These are phyloP conservation scores for Somion occarium DNA, from an alignment of 1,284 basidiomycete species.

Conservation along the genomic window DNA sequence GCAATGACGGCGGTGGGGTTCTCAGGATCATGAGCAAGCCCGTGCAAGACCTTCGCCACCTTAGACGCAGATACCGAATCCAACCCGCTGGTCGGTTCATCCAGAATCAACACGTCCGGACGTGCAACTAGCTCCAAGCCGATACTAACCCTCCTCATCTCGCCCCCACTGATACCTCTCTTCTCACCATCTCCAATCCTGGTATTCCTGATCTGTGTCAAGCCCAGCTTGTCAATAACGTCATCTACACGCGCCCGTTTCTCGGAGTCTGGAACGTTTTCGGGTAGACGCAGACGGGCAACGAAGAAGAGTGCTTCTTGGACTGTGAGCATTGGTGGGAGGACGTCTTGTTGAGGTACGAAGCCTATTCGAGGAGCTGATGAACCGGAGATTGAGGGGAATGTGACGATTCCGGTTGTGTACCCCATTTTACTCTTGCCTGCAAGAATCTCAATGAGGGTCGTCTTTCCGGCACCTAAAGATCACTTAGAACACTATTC, in stretches of 20 bases:
- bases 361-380: slow-evolving; percentile 62
- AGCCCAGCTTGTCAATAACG: slow-evolving; percentile 73
- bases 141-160: slow-evolving; percentile 81
- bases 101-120: slow-evolving; percentile 78
- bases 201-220: slow-evolving; percentile 64
- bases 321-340: slow-evolving; percentile 78
- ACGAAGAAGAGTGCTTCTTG: slow-evolving; percentile 82
- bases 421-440: slow-evolving; percentile 70
- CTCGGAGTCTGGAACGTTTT: slow-evolving; percentile 61
- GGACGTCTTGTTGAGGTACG: slow-evolving; percentile 82
- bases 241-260: slow-evolving; percentile 67
- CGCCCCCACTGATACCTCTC: slow-evolving; percentile 82
- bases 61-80: slow-evolving; percentile 85
- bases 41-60: slow-evolving; percentile 70
- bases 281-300: slow-evolving; percentile 78
- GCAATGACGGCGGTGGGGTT: slow-evolving; percentile 79
- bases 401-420: slow-evolving; percentile 61
- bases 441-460: slow-evolving; percentile 80
- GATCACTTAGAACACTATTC: background rate
- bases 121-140: slow-evolving; percentile 78
- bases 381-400: slow-evolving; percentile 34
- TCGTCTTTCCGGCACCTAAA: slow-evolving; percentile 77
- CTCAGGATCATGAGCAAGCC: slow-evolving; percentile 64
- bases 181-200: slow-evolving; percentile 78
- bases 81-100: slow-evolving; percentile 79